These are phyloP conservation scores for Pleurotus giganteus DNA, from an alignment of 768 basidiomycete species.

Conservation along the genomic window DNA sequence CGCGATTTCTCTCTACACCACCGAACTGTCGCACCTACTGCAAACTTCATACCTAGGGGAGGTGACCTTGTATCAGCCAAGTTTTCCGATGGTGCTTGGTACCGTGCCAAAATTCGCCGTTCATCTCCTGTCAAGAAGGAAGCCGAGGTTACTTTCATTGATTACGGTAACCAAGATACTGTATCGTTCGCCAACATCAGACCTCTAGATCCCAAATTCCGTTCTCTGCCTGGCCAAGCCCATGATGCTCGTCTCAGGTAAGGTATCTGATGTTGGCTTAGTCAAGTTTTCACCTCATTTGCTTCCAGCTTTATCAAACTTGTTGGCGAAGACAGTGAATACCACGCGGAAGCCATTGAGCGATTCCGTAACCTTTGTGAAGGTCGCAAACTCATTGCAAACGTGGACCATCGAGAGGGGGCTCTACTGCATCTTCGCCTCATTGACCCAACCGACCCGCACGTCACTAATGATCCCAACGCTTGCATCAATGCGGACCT, in stretches of 20 bases:
- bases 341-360: constrained; percentile 79
- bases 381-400: constrained; percentile 96
- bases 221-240: constrained; percentile 87
- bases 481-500: constrained; percentile 89
- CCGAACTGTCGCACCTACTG: constrained; percentile 52
- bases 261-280: constrained; percentile 10
- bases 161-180: constrained; percentile 93
- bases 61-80: constrained; percentile 94
- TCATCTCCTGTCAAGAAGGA: constrained; percentile 89
- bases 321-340: constrained; percentile 79
- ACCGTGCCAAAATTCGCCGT: constrained; percentile 88
- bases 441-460: constrained; percentile 82
- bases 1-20: constrained; percentile 89
- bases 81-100: constrained; percentile 94
- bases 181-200: constrained; percentile 81
- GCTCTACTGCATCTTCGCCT: constrained; percentile 81
- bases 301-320: constrained; percentile 78
- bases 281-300: too few relatives aligned
- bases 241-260: constrained; percentile 91
- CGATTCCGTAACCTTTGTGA: constrained; percentile 85
- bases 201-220: constrained; percentile 89
- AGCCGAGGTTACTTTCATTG: constrained; percentile 93
- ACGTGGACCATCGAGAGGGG: constrained; percentile 85
- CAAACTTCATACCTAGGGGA: constrained; percentile 75
- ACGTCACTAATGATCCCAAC: constrained; percentile 61